Percentiles rank a stretch among this genome's conserved stretches.
Evolutionary conservation across 345 rosid species (phyloP).

Genomic region (Melastoma malabathricum): DNA sequence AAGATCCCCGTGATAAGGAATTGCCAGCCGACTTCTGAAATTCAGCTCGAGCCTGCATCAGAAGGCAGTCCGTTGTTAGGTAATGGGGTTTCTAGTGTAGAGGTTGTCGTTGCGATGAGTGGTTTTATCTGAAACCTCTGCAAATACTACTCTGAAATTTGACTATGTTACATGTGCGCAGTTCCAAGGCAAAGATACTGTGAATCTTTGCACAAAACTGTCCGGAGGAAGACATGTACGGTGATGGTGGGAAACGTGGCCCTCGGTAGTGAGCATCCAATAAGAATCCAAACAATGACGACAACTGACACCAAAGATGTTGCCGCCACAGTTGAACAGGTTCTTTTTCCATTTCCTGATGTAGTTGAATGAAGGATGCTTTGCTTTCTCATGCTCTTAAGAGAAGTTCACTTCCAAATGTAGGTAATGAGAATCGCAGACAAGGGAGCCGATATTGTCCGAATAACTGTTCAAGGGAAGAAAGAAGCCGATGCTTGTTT

Average conservation of each 20-base stretch:
- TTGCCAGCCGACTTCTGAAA: conserved; percentile 54
- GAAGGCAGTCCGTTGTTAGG: conserved; percentile 86
- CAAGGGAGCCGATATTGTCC: conserved; percentile 79
- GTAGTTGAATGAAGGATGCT: background rate
- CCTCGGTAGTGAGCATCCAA: conserved; percentile 89
- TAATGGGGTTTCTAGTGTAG: conserved; percentile 9
- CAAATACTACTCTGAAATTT: background rate
- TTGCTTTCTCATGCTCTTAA: background rate
- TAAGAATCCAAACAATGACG: conserved; percentile 94
- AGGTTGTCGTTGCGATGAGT: background rate
- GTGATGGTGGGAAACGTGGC: conserved; percentile 93
- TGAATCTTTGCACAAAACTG: conserved; percentile 74
- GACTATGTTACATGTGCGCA: conserved; percentile 9
- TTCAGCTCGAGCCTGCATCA: conserved; percentile 71
- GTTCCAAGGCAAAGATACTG: conserved; percentile 96
- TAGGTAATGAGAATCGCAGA: conserved; percentile 96
- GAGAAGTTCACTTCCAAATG: conserved; percentile 5
- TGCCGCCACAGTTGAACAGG: conserved; percentile 86
- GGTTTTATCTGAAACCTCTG: background rate
- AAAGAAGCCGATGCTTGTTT: conserved; percentile 96
- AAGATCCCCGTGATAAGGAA: conserved; percentile 41
- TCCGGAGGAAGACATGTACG: conserved; percentile 79
- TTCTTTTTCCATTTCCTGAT: conserved; percentile 10
- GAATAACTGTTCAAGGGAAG: conserved; percentile 98
- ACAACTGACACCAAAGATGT: conserved; percentile 81